Conservation (phyloP, 441 rosid genomes). For the Populus tomentosa region DNA sequence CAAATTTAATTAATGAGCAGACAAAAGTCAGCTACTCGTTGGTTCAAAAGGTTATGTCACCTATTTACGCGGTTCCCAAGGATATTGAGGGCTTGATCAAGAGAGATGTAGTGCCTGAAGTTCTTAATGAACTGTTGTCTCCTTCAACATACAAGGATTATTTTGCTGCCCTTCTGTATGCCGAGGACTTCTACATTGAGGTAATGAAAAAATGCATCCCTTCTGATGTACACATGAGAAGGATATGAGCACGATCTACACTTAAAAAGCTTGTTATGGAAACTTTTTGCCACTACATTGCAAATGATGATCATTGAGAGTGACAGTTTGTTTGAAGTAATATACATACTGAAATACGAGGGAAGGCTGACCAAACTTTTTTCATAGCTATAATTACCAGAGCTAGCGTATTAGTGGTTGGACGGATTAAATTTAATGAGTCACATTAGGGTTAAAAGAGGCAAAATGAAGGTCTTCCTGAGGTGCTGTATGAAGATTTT, state of each 20-base stretch:
- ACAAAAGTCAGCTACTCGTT: neutral
- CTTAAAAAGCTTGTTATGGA: neutral
- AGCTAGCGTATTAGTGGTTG: neutral
- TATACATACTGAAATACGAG: neutral
- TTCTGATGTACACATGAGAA: neutral
- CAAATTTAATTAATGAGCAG: neutral
- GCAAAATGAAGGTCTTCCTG: neutral
- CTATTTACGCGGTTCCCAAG: constrained; percentile 20
- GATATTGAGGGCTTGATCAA: constrained; percentile 19
- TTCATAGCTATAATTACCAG: neutral
- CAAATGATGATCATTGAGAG: neutral
- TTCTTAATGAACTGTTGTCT: constrained; percentile 23
- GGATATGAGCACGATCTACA: neutral
- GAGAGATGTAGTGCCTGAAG: constrained; percentile 23
- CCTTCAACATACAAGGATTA: constrained; percentile 32
- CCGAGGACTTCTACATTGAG: constrained; percentile 38
- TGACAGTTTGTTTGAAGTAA: neutral
- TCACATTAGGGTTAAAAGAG: neutral
- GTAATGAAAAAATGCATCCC: neutral
- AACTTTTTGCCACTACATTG: neutral
- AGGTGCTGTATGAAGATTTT: neutral
- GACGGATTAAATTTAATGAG: neutral
- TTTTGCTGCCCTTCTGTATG: constrained; percentile 37
- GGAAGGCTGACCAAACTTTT: neutral
- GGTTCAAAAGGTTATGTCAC: constrained; percentile 16